These are phyloP conservation scores for Larix kaempferi DNA, from an alignment of 75 land plant genomes.

Conservation along the genomic window DNA sequence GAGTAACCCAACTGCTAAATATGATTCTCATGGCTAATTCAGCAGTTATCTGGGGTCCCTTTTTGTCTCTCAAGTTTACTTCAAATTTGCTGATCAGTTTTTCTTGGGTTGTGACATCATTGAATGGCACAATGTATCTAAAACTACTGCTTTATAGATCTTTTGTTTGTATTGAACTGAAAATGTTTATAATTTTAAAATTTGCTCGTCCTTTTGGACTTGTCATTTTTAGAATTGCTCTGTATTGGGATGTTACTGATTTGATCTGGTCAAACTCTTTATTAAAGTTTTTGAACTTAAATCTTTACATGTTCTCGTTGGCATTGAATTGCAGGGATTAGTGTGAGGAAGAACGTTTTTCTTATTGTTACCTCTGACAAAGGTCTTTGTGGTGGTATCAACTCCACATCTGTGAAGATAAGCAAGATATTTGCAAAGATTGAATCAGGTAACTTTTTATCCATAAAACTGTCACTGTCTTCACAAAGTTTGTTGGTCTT, in stretches of 20 bases:
- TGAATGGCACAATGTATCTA: too few relatives aligned
- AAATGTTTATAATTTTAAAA: neutral
- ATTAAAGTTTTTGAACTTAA: too few relatives aligned
- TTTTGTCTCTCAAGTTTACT: too few relatives aligned
- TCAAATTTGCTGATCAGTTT: too few relatives aligned
- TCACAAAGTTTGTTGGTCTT: neutral
- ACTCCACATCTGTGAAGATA: conserved; percentile 83
- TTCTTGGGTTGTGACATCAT: too few relatives aligned
- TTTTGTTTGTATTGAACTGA: neutral
- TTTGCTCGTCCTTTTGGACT: too few relatives aligned
- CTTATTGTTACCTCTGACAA: conserved; percentile 88
- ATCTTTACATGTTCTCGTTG: neutral
- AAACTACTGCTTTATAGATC: neutral
- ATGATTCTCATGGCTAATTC: too few relatives aligned
- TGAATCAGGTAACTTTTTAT: conserved; percentile 39
- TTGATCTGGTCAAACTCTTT: too few relatives aligned
- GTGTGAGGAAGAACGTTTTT: conserved; percentile 78
- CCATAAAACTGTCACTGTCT: neutral
- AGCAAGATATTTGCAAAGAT: conserved; percentile 65
- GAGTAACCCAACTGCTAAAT: too few relatives aligned
- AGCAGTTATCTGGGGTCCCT: too few relatives aligned
- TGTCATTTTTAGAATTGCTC: too few relatives aligned
- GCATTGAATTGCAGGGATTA: conserved; percentile 45
- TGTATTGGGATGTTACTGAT: too few relatives aligned
- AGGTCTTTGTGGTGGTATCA: conserved; percentile 99